Evolutionary conservation across 306 rosid genomes (phyloP), one percentile per base, ranked within the genome.

Genomic region (Vicia faba): DNA sequence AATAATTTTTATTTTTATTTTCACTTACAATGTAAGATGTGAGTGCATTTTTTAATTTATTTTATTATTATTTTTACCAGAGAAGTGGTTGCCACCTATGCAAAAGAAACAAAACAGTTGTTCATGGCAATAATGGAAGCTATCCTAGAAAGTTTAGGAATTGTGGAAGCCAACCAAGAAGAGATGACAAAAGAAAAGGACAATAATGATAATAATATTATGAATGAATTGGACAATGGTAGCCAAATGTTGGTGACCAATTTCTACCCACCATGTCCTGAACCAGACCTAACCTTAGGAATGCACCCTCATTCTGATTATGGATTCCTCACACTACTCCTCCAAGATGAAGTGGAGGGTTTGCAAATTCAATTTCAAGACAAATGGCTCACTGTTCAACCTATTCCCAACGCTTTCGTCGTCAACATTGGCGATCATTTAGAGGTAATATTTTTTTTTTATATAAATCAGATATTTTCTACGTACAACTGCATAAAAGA

Each of bases 271-370:
- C 82, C 88, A 61, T 92, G 98, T 60, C 98, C 98, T 5, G 71
- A 92, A 57, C 98, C 98, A 20, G 85, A 86, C 40, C 85, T 89
- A 74, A 92, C 98, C 38, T 77, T 92, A 0, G 98, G 98, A 13
- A 87, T 92, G 83, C 98, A 90, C 36, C 89, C 98, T 62, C 98
- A 92, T 75, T 92, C 98, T 0, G 98, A 92, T 67, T 92, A 87
- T 82, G 98, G 98, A 2, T 86, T 89, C 73, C 96, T 92, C 66
- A 92, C 98, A 0, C 86, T 92, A 62, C 89, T 92, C 19, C 88
- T 89, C n/a, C 98, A 92, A 84, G 98, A 87, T 3, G 72, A 92
- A 31, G 93, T 92, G 0, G 80, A 83, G 57, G 98, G 98, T 2
- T 86, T 92, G 68, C 98, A 92, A 67, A 83, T 92, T 57, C 86